Conservation (phyloP, 768 basidiomycete species). For the Suillus clintonianus region DNA sequence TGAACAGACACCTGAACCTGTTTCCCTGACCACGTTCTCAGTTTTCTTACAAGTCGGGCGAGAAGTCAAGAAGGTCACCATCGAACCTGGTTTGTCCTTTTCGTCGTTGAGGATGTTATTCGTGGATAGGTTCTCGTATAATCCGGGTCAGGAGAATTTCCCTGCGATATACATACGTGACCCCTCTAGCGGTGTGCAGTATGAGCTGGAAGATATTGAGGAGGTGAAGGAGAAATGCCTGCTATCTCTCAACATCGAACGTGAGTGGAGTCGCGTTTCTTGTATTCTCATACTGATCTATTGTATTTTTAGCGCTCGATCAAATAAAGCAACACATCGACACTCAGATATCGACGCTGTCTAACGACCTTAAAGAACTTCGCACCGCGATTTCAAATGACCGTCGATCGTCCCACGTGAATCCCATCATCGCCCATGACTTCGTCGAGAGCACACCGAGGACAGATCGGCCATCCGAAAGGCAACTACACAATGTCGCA, state of each 20-base stretch:
- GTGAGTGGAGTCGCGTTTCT: slow-evolving; percentile 53
- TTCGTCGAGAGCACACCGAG: slow-evolving; percentile 68
- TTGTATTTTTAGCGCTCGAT: slow-evolving; percentile 71
- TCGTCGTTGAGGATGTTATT: slow-evolving; percentile 82
- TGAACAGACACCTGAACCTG: slow-evolving; percentile 19
- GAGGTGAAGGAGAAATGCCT: slow-evolving; percentile 89
- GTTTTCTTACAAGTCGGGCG: slow-evolving; percentile 90
- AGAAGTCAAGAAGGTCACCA: slow-evolving; percentile 82
- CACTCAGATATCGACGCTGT: slow-evolving; percentile 78
- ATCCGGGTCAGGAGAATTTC: slow-evolving; percentile 90
- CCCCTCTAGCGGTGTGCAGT: slow-evolving; percentile 88
- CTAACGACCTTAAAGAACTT: slow-evolving; percentile 90
- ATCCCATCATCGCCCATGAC: slow-evolving; percentile 53
- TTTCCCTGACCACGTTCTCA: slow-evolving; percentile 42
- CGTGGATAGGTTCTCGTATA: slow-evolving; percentile 93
- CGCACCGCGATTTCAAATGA: slow-evolving; percentile 61
- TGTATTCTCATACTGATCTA: slow-evolving; percentile 11
- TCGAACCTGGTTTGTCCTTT: slow-evolving; percentile 74
- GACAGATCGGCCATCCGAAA: slow-evolving; percentile 69
- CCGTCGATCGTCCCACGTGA: slow-evolving; percentile 50
- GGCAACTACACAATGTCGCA: slow-evolving; percentile 72
- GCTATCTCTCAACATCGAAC: slow-evolving; percentile 93
- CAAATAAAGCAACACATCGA: slow-evolving; percentile 99
- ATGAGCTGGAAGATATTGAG: slow-evolving; percentile 92
- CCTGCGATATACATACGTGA: slow-evolving; percentile 96